Evolutionary conservation across 2,329 filamentous ascomycete genomes (phyloP).

Genomic region (Aspergillus japonicus): DNA sequence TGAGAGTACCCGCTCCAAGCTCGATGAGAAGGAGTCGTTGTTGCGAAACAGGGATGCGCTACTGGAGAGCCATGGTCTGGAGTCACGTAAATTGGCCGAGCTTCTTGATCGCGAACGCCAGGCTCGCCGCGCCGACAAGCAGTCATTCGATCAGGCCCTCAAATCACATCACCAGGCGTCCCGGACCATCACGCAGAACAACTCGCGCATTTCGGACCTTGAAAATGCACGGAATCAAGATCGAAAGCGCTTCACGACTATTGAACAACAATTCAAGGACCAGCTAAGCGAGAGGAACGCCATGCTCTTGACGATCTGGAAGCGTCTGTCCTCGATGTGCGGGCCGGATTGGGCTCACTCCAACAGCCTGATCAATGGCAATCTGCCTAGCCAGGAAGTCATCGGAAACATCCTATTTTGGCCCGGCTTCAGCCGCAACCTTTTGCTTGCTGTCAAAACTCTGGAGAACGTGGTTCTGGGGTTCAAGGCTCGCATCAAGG

Average conservation of each 20-base stretch:
- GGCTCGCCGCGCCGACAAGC: conserved; percentile 79
- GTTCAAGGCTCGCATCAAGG: conserved; percentile 77
- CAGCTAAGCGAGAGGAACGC: conserved; percentile 88
- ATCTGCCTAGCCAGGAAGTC: conserved; percentile 79
- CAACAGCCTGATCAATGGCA: conserved; percentile 84
- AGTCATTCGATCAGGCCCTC: conserved; percentile 83
- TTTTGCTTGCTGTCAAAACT: conserved; percentile 80
- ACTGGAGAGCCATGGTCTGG: conserved; percentile 83
- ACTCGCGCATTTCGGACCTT: conserved; percentile 79
- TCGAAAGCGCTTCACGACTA: conserved; percentile 68
- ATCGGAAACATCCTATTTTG: conserved; percentile 74
- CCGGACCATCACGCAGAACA: conserved; percentile 81
- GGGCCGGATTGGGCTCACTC: conserved; percentile 89
- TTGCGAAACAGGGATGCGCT: conserved; percentile 86
- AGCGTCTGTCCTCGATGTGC: conserved; percentile 78
- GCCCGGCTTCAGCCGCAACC: conserved; percentile 85
- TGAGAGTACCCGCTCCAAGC: conserved; percentile 70
- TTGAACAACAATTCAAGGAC: conserved; percentile 80
- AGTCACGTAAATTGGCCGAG: conserved; percentile 79
- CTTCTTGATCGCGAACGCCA: conserved; percentile 88
- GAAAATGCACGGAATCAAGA: conserved; percentile 77
- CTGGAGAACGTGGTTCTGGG: conserved; percentile 76
- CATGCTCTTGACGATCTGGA: conserved; percentile 85
- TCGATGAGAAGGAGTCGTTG: conserved; percentile 87
- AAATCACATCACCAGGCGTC: conserved; percentile 83